A percentile compares a stretch with the other conserved stretches of the same genome.
These are phyloP conservation scores for Beta corolliflora DNA, from an alignment of 179 eudicot genomes.

Conservation along the genomic window DNA sequence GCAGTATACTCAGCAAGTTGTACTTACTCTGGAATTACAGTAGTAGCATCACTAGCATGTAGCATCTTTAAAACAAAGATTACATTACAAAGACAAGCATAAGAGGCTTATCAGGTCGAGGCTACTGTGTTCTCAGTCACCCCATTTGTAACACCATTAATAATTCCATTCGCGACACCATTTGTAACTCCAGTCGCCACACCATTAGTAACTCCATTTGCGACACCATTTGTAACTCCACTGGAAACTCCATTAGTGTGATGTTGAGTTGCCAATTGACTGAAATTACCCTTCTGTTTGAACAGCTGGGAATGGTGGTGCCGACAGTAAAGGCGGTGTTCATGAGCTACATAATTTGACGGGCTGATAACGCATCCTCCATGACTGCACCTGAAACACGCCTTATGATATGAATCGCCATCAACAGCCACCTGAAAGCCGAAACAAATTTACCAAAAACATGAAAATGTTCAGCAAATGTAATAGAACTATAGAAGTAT, in stretches of 20 bases:
- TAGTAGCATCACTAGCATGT: neutral
- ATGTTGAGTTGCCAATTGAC: constrained; percentile 50
- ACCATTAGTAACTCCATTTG: constrained; percentile 6
- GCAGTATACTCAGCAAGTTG: neutral
- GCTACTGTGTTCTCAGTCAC: constrained; percentile 28
- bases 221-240: constrained; percentile 22
- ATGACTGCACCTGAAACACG: constrained; percentile 71
- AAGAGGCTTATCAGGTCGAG: constrained; percentile 9
- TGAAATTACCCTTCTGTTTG: constrained; percentile 76
- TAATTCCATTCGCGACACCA: constrained; percentile 1
- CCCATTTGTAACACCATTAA: constrained; percentile 15
- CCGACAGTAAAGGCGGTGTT: constrained; percentile 68
- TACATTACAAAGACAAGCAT: neutral
- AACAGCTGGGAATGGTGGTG: constrained; percentile 78
- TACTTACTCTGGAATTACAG: constrained; percentile 13
- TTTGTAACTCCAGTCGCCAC: neutral
- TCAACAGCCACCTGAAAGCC: constrained; percentile 58
- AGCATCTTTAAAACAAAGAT: constrained; percentile 1
- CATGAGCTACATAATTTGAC: constrained; percentile 75
- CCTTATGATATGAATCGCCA: constrained; percentile 64
- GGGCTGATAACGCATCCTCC: constrained; percentile 83
- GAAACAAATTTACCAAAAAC: neutral
- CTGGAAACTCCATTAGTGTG: constrained; percentile 20
- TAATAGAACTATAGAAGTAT: no score
- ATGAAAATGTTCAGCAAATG: neutral